phyloP scores from a whole-genome alignment of 2,329 filamentous ascomycete genomes.

The Colletotrichum limetticola region DNA sequence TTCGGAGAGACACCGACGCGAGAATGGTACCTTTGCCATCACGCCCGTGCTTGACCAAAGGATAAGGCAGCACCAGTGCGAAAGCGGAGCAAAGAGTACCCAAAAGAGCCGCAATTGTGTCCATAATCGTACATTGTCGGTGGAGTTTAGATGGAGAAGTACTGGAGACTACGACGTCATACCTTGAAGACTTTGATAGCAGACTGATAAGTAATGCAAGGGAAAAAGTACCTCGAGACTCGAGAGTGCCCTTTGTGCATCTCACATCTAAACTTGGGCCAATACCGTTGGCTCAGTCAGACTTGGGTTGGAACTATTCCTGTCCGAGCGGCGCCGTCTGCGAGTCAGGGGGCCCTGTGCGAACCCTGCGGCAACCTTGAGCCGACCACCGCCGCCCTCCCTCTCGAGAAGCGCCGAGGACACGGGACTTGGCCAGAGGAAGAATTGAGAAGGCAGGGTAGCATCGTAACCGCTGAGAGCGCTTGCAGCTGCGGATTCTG shows the following conservation, averaged over 20 bases:
- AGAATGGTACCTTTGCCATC: neutral
- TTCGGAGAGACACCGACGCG: conserved; percentile 28
- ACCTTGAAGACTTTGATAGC: conserved; percentile 20
- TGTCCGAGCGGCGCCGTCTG: neutral
- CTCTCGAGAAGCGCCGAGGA: conserved; percentile 21
- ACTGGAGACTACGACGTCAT: conserved; percentile 32
- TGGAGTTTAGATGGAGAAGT: conserved; percentile 23
- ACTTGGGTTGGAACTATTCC: conserved; percentile 12
- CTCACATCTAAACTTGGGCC: neutral
- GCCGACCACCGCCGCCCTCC: neutral
- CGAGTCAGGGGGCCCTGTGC: conserved; percentile 32
- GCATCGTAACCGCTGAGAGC: conserved; percentile 22
- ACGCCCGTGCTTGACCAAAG: neutral
- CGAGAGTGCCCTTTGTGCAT: conserved; percentile 4
- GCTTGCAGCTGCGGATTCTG: conserved; percentile 29
- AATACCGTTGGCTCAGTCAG: conserved; percentile 2
- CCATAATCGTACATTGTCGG: conserved; percentile 26
- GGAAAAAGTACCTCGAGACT: conserved; percentile 1
- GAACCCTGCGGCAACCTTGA: conserved; percentile 22
- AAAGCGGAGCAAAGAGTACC: neutral
- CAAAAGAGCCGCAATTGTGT: conserved; percentile 30
- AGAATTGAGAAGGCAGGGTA: neutral
- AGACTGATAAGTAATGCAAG: conserved; percentile 20
- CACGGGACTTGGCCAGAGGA: neutral
- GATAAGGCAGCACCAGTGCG: neutral